These are phyloP conservation scores for Aureobasidium subglaciale DNA, from an alignment of 2,329 filamentous ascomycete species.

Conservation along the genomic window DNA sequence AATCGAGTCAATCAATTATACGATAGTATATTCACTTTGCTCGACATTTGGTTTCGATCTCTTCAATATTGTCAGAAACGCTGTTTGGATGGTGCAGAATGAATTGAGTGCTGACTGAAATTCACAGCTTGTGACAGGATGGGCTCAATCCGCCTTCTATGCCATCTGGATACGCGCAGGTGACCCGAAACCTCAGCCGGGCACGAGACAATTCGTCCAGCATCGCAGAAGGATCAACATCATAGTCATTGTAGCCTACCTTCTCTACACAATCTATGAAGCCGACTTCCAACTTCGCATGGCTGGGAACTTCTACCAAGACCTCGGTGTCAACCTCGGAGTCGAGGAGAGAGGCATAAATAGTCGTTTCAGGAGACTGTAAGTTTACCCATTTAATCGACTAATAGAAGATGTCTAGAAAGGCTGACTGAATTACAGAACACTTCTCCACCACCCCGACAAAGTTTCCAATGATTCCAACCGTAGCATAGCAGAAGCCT, in stretches of 20 bases:
- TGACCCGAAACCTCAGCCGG: conserved; percentile 64
- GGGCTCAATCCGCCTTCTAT: conserved; percentile 77
- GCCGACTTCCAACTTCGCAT: conserved; percentile 72
- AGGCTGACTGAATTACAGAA: conserved; percentile 24
- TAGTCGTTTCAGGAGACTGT: conserved; percentile 71
- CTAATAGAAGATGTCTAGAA: background rate
- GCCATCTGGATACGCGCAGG: conserved; percentile 82
- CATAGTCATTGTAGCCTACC: conserved; percentile 73
- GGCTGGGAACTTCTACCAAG: conserved; percentile 69
- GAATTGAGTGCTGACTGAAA: background rate
- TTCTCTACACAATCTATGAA: conserved; percentile 88
- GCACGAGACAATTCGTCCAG: conserved; percentile 59
- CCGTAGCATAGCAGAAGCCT: conserved; percentile 37
- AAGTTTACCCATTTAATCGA: conserved; percentile 4
- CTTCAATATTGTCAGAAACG: background rate
- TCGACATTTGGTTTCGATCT: background rate
- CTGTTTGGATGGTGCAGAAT: background rate
- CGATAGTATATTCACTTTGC: background rate
- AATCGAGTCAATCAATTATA: background rate
- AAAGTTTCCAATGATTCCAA: conserved; percentile 50
- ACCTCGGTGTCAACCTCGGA: conserved; percentile 61
- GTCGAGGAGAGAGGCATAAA: conserved; percentile 73
- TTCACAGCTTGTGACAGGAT: conserved; percentile 64
- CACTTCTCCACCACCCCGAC: conserved; percentile 70
- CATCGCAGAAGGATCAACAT: conserved; percentile 81